Conservation (phyloP, 176 grass and related monocot species). For the Oryza glaberrima region DNA sequence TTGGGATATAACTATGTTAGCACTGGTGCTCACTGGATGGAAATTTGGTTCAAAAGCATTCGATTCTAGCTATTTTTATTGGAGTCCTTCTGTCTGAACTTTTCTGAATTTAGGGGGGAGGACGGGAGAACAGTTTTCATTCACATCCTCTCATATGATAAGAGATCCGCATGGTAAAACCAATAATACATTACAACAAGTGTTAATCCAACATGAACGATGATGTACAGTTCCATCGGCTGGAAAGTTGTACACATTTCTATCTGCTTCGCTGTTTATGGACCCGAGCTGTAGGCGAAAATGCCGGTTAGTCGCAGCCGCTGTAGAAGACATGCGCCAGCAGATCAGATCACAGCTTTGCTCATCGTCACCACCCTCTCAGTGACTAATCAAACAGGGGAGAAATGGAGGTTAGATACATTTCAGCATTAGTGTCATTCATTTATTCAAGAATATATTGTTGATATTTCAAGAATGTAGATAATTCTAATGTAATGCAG, state of each 20-base stretch:
- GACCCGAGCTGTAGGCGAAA: conserved; percentile 17
- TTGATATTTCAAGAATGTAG: background rate
- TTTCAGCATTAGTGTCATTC: background rate
- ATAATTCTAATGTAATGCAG: background rate
- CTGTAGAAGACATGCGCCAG: conserved; percentile 12
- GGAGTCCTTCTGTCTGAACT: conserved; percentile 13
- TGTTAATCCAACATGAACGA: conserved; percentile 54
- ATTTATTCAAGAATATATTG: background rate
- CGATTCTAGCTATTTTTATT: conserved; percentile 37
- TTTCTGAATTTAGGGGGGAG: conserved; percentile 16
- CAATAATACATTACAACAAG: conserved; percentile 65
- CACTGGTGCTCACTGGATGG: background rate
- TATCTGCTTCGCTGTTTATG: conserved; percentile 42
- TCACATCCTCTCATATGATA: conserved; percentile 47
- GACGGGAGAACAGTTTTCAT: conserved; percentile 31
- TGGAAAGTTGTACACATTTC: conserved; percentile 41
- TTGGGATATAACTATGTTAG: background rate
- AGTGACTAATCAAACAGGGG: conserved; percentile 32
- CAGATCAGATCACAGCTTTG: conserved; percentile 31
- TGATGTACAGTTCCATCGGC: conserved; percentile 53
- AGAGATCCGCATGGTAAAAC: conserved; percentile 51
- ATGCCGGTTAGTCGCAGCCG: conserved; percentile 41
- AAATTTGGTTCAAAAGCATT: conserved; percentile 25
- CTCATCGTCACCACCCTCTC: conserved; percentile 60
- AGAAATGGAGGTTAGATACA: conserved; percentile 9